Percentiles rank a stretch among this genome's conserved stretches.
Conservation (phyloP, 495 filamentous ascomycete genomes). For the Penicillium argentinense region DNA sequence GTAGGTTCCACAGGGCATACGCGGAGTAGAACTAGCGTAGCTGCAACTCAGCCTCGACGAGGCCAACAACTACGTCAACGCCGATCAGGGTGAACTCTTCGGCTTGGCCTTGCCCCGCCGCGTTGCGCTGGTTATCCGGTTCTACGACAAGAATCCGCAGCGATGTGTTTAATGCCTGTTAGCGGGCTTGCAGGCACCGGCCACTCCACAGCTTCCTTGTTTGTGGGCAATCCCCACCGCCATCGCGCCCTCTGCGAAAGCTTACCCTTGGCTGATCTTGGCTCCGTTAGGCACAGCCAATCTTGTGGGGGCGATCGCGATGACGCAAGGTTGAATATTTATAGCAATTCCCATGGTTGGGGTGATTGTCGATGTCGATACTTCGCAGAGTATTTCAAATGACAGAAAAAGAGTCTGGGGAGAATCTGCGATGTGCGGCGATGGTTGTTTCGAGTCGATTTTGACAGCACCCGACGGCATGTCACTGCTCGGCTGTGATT, state of each 20-base stretch:
- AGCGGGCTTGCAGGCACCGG: not conserved
- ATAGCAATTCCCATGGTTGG: no score
- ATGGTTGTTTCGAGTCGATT: no score
- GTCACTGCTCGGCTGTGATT: not conserved
- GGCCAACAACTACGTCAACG: not conserved
- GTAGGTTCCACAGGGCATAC: conserved; percentile 1
- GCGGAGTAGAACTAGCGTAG: no score
- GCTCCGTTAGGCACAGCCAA: no score
- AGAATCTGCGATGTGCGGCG: not conserved
- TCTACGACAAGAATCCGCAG: no score
- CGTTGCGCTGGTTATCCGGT: not conserved
- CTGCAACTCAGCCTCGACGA: conserved; percentile 1
- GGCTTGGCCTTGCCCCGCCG: not conserved
- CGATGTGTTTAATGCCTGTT: no score
- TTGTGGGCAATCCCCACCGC: not conserved
- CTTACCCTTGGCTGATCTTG: not conserved
- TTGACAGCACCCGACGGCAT: no score
- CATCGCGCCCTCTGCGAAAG: not conserved
- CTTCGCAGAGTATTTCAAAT: no score
- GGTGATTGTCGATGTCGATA: no score
- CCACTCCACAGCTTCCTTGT: not conserved
- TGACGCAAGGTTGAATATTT: no score
- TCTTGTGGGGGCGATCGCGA: no score
- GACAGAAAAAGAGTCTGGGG: not conserved
- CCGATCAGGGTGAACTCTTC: not conserved